A percentile compares a stretch with the other conserved stretches of the same genome.
Evolutionary conservation across 106 monocot genomes (phyloP).

Genomic region (Platanthera guangdongensis): DNA sequence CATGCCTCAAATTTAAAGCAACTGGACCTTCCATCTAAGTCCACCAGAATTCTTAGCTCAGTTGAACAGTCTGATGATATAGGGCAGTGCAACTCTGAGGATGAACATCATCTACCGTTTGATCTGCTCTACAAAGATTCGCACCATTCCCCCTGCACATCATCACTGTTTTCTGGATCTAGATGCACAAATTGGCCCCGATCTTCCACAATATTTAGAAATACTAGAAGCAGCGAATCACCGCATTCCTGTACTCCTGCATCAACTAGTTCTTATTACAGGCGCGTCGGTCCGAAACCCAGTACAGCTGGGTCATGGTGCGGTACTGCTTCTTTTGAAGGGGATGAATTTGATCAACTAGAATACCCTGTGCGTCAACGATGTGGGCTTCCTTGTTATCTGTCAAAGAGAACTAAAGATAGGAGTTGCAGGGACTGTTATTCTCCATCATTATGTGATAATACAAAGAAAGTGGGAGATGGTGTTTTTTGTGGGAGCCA

Average conservation of each 20-base stretch:
- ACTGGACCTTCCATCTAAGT: conserved; percentile 27
- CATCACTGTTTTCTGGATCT: conserved; percentile 59
- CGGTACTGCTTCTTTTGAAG: conserved; percentile 54
- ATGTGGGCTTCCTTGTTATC: conserved; percentile 66
- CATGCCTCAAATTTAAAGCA: conserved; percentile 27
- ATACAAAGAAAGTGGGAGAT: conserved; percentile 54
- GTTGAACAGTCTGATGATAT: conserved; percentile 47
- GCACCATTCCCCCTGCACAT: conserved; percentile 38
- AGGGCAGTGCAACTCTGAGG: conserved; percentile 44
- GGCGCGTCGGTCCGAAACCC: conserved; percentile 28
- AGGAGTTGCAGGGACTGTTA: conserved; percentile 40
- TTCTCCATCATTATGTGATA: conserved; percentile 82
- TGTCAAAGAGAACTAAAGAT: conserved; percentile 51
- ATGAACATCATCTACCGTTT: conserved; percentile 15
- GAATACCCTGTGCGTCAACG: conserved; percentile 46
- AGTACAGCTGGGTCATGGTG: conserved; percentile 51
- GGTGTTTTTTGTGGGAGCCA: conserved; percentile 60
- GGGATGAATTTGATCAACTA: conserved; percentile 52
- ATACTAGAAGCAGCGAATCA: conserved; percentile 50
- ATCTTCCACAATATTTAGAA: conserved; percentile 55
- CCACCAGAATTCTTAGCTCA: conserved; percentile 22
- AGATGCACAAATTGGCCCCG: conserved; percentile 58
- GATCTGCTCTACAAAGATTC: conserved; percentile 24
- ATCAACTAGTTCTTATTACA: conserved; percentile 70
- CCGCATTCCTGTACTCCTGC: conserved; percentile 71